Evolutionary conservation across 495 filamentous ascomycete species (phyloP).

Genomic region (Daldinia caldariorum): DNA sequence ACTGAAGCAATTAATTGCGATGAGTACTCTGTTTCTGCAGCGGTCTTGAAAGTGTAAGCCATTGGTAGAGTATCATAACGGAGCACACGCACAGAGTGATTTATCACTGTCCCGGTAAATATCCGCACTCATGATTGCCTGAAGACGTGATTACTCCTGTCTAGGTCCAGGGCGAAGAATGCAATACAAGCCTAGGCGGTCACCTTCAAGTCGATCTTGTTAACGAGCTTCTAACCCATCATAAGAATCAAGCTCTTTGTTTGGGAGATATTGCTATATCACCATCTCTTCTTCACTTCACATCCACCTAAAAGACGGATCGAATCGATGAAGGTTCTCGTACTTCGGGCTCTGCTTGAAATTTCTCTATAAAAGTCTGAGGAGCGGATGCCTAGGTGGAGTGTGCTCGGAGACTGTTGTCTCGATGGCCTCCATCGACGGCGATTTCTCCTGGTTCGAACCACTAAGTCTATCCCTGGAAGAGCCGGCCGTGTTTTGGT

Average conservation of each 20-base stretch:
- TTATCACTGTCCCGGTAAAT: conserved; percentile 9
- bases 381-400: conserved; percentile 9
- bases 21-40: conserved; percentile 4
- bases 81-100: background rate
- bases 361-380: conserved; percentile 18
- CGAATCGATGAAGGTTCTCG: conserved; percentile 64
- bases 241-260: background rate
- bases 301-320: conserved; percentile 63
- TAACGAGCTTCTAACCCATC: background rate
- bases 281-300: conserved; percentile 60
- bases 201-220: conserved; percentile 12
- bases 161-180: conserved; percentile 6
- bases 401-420: background rate
- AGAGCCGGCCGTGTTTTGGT: conserved; percentile 9
- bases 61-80: background rate
- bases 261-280: conserved; percentile 31
- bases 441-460: conserved; percentile 14
- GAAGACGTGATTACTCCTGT: conserved; percentile 11
- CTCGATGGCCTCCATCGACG: conserved; percentile 2
- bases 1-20: conserved; percentile 6
- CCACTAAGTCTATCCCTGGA: conserved; percentile 16
- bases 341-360: conserved; percentile 59
- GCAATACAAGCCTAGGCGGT: conserved; percentile 10
- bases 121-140: conserved; percentile 4
- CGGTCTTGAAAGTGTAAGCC: background rate